These are phyloP conservation scores for Lecanosticta acicola DNA, from an alignment of 2,329 filamentous ascomycete species.

Conservation along the genomic window DNA sequence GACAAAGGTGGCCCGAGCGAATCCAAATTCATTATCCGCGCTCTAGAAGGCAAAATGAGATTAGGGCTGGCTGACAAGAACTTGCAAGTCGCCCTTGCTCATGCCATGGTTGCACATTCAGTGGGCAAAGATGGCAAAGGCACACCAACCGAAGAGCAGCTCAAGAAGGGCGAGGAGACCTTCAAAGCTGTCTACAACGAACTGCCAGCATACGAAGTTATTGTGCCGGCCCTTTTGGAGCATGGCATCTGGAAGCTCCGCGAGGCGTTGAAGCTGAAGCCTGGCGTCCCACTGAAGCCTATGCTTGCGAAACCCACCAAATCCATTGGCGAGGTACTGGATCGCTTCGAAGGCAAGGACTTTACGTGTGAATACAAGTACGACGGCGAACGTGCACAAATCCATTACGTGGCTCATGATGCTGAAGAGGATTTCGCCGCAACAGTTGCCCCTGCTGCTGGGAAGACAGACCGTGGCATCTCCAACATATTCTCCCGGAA, in stretches of 20 bases:
- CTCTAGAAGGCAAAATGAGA: slow-evolving; percentile 88
- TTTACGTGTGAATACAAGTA: slow-evolving; percentile 99
- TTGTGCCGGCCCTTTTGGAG: slow-evolving; percentile 82
- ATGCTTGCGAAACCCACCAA: slow-evolving; percentile 99
- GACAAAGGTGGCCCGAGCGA: slow-evolving; percentile 93
- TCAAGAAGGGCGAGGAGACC: slow-evolving; percentile 76
- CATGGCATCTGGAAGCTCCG: slow-evolving; percentile 77
- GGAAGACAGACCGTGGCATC: slow-evolving; percentile 66
- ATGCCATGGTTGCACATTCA: slow-evolving; percentile 82
- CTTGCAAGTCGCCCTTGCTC: slow-evolving; percentile 80
- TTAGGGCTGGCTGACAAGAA: slow-evolving; percentile 89
- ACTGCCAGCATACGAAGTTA: slow-evolving; percentile 89
- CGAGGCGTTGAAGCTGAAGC: slow-evolving; percentile 83
- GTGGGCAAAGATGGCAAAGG: slow-evolving; percentile 62
- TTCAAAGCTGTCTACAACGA: slow-evolving; percentile 86
- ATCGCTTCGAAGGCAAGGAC: slow-evolving; percentile 88
- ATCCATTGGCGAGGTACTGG: slow-evolving; percentile 92
- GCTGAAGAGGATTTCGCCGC: slow-evolving; percentile 64
- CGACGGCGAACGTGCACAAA: slow-evolving; percentile 95
- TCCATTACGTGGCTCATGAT: slow-evolving; percentile 89
- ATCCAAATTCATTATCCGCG: slow-evolving; percentile 87
- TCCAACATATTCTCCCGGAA: slow-evolving; percentile 95
- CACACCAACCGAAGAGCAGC: slow-evolving; percentile 64
- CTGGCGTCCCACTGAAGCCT: slow-evolving; percentile 90
- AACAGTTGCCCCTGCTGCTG: slow-evolving; percentile 51